A percentile compares a stretch with the other conserved stretches of the same genome.
Conservation (phyloP, 129 eudicot genomes). For the Arctium minus region DNA sequence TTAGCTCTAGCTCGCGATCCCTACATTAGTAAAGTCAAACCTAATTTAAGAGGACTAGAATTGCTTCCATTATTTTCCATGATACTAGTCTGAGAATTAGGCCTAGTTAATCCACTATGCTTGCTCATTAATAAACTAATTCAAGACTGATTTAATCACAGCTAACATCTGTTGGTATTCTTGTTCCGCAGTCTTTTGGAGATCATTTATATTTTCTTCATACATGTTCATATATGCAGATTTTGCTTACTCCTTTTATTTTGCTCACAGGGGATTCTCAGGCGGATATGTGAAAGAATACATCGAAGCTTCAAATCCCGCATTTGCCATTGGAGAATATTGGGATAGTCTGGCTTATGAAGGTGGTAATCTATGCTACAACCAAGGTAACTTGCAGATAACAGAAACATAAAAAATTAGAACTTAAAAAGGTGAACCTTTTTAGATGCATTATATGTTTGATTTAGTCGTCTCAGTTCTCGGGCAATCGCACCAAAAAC, state of each 20-base stretch:
- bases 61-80: too few species aligned
- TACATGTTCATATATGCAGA: conserved; percentile 3
- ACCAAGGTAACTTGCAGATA: conserved; percentile 46
- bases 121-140: not conserved
- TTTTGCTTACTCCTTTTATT: not conserved
- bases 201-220: not conserved
- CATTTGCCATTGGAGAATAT: conserved; percentile 70
- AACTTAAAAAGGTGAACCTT: not conserved
- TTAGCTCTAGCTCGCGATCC: not conserved
- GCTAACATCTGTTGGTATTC: not conserved
- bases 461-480: not conserved
- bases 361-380: conserved; percentile 65
- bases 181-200: not conserved
- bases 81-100: too few species aligned
- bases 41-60: not conserved
- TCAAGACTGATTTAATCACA: not conserved
- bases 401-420: not conserved
- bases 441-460: not conserved
- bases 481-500: too few species aligned
- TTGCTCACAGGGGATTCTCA: conserved; percentile 53
- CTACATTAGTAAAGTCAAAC: not conserved
- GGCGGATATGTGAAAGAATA: conserved; percentile 68
- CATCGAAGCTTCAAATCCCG: conserved; percentile 60
- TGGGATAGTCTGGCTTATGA: conserved; percentile 72
- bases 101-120: not conserved